These are phyloP conservation scores for Polyporus arcularius DNA, from an alignment of 768 basidiomycete species.

Conservation along the genomic window DNA sequence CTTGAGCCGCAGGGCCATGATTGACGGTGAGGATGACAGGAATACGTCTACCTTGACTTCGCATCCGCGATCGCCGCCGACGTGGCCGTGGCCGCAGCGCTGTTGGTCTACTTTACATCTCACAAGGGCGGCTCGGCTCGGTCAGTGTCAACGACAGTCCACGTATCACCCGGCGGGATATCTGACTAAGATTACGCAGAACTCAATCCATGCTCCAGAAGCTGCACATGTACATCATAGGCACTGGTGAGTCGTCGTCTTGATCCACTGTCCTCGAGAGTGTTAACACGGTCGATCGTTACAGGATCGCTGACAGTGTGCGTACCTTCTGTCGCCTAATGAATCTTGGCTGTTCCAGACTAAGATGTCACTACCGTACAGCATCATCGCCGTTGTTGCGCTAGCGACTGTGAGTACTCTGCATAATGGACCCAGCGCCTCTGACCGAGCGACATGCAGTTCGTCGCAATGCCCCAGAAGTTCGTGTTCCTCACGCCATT, in stretches of 20 bases:
- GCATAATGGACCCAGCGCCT: too few species aligned
- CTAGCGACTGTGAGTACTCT: conserved; percentile 37
- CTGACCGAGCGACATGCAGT: conserved; percentile 24
- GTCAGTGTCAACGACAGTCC: conserved; percentile 29
- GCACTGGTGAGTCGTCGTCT: conserved; percentile 46
- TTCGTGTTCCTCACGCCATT: conserved; percentile 58
- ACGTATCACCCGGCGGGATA: background rate
- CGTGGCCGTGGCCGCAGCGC: conserved; percentile 47
- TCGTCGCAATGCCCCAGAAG: conserved; percentile 53
- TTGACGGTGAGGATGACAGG: conserved; percentile 31
- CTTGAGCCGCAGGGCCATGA: background rate
- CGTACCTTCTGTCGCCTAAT: background rate
- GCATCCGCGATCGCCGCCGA: conserved; percentile 52
- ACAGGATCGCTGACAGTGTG: conserved; percentile 43
- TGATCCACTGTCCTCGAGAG: background rate
- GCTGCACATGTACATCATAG: conserved; percentile 54
- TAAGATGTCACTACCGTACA: conserved; percentile 24
- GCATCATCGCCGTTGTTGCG: conserved; percentile 48
- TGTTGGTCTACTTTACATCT: conserved; percentile 49
- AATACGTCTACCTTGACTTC: conserved; percentile 54
- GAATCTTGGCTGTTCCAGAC: too few species aligned
- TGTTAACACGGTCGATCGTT: conserved; percentile 17
- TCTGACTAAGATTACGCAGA: conserved; percentile 28
- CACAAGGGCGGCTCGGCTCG: conserved; percentile 54
- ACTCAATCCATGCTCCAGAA: conserved; percentile 51